These are phyloP conservation scores for Citeromyces hawaiiensis DNA, from an alignment of 1,139 yeast genomes.

Conservation along the genomic window DNA sequence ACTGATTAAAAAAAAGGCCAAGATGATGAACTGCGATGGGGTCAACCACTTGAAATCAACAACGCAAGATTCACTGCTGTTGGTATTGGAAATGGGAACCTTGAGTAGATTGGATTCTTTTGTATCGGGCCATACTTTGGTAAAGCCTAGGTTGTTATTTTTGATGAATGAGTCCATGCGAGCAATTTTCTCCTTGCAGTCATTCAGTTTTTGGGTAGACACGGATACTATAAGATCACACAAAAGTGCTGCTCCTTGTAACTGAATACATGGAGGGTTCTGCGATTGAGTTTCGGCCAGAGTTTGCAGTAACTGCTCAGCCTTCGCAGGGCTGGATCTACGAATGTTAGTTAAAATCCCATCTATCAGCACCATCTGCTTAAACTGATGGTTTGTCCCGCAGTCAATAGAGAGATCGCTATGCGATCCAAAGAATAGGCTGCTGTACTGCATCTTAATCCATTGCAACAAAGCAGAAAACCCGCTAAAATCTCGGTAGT, in stretches of 20 bases:
- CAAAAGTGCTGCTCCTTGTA: conserved; percentile 18
- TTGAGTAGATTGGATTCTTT: neutral
- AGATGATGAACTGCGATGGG: conserved; percentile 25
- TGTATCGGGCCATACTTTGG: neutral
- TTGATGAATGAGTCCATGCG: conserved; percentile 17
- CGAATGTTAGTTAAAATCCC: conserved; percentile 14
- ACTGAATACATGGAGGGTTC: conserved; percentile 12
- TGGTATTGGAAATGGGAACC: neutral
- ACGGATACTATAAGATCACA: conserved; percentile 15
- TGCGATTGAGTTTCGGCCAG: conserved; percentile 8
- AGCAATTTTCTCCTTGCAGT: conserved; percentile 15
- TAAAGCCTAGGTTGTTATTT: neutral
- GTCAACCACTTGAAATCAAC: conserved; percentile 22
- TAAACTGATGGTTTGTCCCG: conserved; percentile 11
- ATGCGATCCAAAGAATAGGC: conserved; percentile 14
- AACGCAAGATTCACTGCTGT: neutral
- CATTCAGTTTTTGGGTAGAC: conserved; percentile 15
- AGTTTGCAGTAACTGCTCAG: conserved; percentile 9
- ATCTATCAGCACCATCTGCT: conserved; percentile 13
- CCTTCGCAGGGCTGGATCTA: conserved; percentile 18
- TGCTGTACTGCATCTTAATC: conserved; percentile 18
- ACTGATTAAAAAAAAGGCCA: conserved; percentile 27
- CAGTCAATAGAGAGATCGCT: conserved; percentile 15
- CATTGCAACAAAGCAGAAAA: conserved; percentile 17
- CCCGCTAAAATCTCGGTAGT: conserved; percentile 10